phyloP scores from a whole-genome alignment of 768 basidiomycete species.

The Kwoniella europaea region DNA sequence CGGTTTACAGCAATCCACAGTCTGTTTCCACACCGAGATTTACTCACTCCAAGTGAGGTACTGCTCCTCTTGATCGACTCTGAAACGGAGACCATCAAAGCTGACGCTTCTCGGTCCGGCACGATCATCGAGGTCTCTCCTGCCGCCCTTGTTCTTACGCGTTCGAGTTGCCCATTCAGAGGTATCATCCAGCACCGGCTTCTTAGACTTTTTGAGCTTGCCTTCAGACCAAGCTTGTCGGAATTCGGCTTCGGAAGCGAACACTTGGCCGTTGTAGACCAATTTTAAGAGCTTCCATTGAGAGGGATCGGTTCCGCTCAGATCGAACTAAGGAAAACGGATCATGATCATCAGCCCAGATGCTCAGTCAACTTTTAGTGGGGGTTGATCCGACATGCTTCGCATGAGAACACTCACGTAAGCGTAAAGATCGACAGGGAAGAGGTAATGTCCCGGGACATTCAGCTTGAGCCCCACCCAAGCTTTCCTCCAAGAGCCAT shows the following conservation, averaged over 20 bases:
- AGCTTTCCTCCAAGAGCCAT: conserved; percentile 65
- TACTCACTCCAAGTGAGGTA: conserved; percentile 66
- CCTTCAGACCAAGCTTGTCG: too few relatives aligned
- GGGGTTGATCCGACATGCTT: conserved; percentile 30
- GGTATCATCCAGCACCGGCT: neutral
- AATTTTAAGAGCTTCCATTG: conserved; percentile 66
- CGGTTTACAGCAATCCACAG: too few relatives aligned
- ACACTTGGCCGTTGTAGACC: conserved; percentile 69
- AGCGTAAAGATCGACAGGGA: conserved; percentile 25
- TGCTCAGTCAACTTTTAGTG: conserved; percentile 61
- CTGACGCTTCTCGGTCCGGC: conserved; percentile 68
- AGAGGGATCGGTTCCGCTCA: conserved; percentile 64
- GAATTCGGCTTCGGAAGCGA: conserved; percentile 60
- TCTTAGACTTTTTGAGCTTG: too few relatives aligned
- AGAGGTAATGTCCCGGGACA: conserved; percentile 3
- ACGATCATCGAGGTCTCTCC: conserved; percentile 68
- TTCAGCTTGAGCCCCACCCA: conserved; percentile 21
- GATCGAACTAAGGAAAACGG: conserved; percentile 61
- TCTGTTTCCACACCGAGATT: too few relatives aligned
- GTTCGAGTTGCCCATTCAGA: conserved; percentile 62
- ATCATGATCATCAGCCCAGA: conserved; percentile 27
- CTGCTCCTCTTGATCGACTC: conserved; percentile 64
- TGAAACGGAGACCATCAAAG: conserved; percentile 67
- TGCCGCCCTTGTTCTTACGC: conserved; percentile 49
- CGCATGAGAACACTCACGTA: conserved; percentile 35